Conservation (phyloP, 2,329 filamentous ascomycete genomes). For the Albifimbria verrucaria region DNA sequence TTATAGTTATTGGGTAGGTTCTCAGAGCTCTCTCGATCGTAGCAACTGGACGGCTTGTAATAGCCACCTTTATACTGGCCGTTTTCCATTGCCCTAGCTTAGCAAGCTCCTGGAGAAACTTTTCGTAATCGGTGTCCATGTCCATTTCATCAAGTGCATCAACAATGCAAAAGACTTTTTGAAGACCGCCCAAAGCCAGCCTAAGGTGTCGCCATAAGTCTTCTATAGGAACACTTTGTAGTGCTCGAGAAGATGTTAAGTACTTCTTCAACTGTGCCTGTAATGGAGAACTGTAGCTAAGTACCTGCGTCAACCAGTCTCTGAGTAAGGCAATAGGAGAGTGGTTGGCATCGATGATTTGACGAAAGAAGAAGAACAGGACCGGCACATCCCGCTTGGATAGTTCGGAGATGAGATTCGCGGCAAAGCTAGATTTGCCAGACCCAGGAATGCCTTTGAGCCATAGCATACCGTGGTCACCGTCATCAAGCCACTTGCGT, state of each 20-base stretch:
- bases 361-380: constrained; percentile 36
- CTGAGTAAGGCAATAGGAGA: constrained; percentile 22
- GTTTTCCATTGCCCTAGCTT: constrained; percentile 27
- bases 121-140: constrained; percentile 21
- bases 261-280: constrained; percentile 17
- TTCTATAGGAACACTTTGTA: constrained; percentile 9
- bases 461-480: constrained; percentile 20
- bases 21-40: constrained; percentile 26
- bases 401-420: constrained; percentile 19
- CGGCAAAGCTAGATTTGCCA: constrained; percentile 34
- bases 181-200: constrained; percentile 15
- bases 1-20: constrained; percentile 15
- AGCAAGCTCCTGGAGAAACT: constrained; percentile 29
- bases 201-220: constrained; percentile 28
- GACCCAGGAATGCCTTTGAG: constrained; percentile 35
- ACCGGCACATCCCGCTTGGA: constrained; percentile 16
- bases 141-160: constrained; percentile 48
- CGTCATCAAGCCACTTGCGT: constrained; percentile 10
- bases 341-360: constrained; percentile 34
- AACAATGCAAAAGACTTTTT: constrained; percentile 33
- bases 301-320: constrained; percentile 32
- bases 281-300: constrained; percentile 25
- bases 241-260: not conserved
- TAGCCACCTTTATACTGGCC: constrained; percentile 32
- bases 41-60: constrained; percentile 38